Percentiles rank a stretch among this genome's conserved stretches.
These are phyloP conservation scores for Myochromella boudieri DNA, from an alignment of 768 basidiomycete species.

Conservation along the genomic window DNA sequence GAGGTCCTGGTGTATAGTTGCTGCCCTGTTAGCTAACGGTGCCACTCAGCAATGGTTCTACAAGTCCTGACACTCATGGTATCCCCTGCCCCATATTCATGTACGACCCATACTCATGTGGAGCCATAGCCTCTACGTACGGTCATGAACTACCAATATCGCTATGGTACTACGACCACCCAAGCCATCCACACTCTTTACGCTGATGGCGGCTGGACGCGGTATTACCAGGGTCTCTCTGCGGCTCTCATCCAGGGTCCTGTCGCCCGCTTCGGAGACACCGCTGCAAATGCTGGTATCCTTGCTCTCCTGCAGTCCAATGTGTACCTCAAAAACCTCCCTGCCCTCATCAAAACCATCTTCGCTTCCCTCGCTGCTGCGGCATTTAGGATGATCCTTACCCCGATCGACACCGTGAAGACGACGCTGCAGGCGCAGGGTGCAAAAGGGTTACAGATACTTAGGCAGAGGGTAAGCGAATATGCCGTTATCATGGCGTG, in stretches of 20 bases:
- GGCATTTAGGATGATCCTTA: slow-evolving; percentile 85
- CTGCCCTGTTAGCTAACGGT: slow-evolving; percentile 2
- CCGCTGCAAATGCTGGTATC: slow-evolving; percentile 91
- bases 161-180: slow-evolving; percentile 77
- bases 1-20: slow-evolving; percentile 6
- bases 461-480: slow-evolving; percentile 66
- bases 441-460: slow-evolving; percentile 59
- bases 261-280: slow-evolving; percentile 88
- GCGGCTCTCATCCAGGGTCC: slow-evolving; percentile 90
- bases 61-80: slow-evolving; percentile 91
- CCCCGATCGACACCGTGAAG: slow-evolving; percentile 92
- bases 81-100: slow-evolving; percentile 1
- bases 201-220: slow-evolving; percentile 72
- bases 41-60: slow-evolving; percentile 81
- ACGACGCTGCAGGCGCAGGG: slow-evolving; percentile 96
- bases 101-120: slow-evolving; percentile 5
- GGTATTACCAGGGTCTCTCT: slow-evolving; percentile 86
- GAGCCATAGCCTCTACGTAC: slow-evolving; percentile 79
- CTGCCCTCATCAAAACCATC: slow-evolving; percentile 67
- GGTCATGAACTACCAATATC: slow-evolving; percentile 96
- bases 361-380: slow-evolving; percentile 82
- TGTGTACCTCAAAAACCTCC: slow-evolving; percentile 63
- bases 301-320: slow-evolving; percentile 82
- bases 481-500: not conserved
- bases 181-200: slow-evolving; percentile 68